These are phyloP conservation scores for Hemisphaericaspora subhashii DNA, from an alignment of 1,139 yeast genomes.

Conservation along the genomic window DNA sequence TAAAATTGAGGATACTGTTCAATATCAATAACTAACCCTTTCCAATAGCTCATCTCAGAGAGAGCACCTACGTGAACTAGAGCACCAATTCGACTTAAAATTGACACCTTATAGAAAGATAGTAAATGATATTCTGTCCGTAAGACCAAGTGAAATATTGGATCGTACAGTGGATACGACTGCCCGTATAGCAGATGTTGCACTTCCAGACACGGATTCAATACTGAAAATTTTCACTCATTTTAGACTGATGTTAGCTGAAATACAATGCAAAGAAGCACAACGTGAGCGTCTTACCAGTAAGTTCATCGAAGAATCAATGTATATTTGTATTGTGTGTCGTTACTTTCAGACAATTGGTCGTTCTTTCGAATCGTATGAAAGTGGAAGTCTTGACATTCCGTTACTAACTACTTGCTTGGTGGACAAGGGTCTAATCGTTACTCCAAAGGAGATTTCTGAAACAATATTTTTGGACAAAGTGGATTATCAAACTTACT, in stretches of 20 bases:
- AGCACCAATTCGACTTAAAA: conserved; percentile 14
- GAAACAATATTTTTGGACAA: conserved; percentile 13
- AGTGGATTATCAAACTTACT: conserved; percentile 24
- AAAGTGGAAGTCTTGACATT: conserved; percentile 3
- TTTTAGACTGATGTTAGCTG: neutral
- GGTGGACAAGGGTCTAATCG: conserved; percentile 17
- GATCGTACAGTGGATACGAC: neutral
- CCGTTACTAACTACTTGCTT: neutral
- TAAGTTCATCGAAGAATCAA: conserved; percentile 23
- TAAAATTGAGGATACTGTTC: neutral
- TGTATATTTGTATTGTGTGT: conserved; percentile 19
- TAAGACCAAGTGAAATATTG: conserved; percentile 6
- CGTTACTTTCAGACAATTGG: conserved; percentile 23
- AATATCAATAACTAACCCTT: neutral
- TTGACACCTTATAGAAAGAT: conserved; percentile 12
- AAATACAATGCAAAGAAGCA: conserved; percentile 17
- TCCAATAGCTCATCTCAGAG: conserved; percentile 11
- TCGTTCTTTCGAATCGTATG: conserved; percentile 3
- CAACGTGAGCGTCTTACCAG: conserved; percentile 22
- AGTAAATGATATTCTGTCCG: conserved; percentile 10
- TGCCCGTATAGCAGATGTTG: neutral
- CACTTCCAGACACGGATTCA: neutral
- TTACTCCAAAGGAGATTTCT: conserved; percentile 21
- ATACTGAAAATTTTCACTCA: neutral
- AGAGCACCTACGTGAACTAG: conserved; percentile 15